A percentile compares a stretch with the other conserved stretches of the same genome.
phyloP scores from a whole-genome alignment of 805 yeast species.

The Wickerhamiella galacta region DNA sequence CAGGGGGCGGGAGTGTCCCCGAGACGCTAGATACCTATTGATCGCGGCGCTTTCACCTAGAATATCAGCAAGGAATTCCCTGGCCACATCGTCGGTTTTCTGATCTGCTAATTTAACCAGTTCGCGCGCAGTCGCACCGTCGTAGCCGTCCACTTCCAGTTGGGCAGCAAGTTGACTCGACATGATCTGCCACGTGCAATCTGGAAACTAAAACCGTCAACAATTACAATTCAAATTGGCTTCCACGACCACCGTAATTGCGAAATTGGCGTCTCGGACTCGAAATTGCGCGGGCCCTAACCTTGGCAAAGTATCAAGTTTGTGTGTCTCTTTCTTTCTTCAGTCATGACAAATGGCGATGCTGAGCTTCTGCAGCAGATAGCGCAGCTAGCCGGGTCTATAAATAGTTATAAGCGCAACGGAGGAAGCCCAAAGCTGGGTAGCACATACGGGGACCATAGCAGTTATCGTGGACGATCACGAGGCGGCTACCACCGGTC shows the following conservation, averaged over 20 bases:
- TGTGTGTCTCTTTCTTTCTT: background rate
- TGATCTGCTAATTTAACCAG: slow-evolving; percentile 9
- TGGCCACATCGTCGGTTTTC: slow-evolving; percentile 11
- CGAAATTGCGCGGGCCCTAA: no score
- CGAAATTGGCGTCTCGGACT: no score
- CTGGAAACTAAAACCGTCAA: no score
- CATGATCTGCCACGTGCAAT: background rate
- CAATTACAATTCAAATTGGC: no score
- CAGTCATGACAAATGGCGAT: background rate
- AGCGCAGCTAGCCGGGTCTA: slow-evolving; percentile 8
- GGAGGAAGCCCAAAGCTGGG: background rate
- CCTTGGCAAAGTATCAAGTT: background rate
- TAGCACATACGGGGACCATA: background rate
- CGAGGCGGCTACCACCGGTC: slow-evolving; percentile 1
- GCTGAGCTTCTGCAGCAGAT: slow-evolving; percentile 4
- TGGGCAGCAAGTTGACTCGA: slow-evolving; percentile 5
- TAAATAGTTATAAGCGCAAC: slow-evolving; percentile 3
- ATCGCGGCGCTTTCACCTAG: slow-evolving; percentile 6
- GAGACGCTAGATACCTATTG: slow-evolving; percentile 6
- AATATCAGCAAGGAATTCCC: slow-evolving; percentile 9
- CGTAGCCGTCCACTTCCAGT: slow-evolving; percentile 13
- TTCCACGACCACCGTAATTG: no score
- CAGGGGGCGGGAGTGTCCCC: slow-evolving; percentile 3
- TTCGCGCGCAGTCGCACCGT: slow-evolving; percentile 13
- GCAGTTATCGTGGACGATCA: no score